These are phyloP conservation scores for Micractinium sp. DNA, from an alignment of 139 green algal species.

Conservation along the genomic window DNA sequence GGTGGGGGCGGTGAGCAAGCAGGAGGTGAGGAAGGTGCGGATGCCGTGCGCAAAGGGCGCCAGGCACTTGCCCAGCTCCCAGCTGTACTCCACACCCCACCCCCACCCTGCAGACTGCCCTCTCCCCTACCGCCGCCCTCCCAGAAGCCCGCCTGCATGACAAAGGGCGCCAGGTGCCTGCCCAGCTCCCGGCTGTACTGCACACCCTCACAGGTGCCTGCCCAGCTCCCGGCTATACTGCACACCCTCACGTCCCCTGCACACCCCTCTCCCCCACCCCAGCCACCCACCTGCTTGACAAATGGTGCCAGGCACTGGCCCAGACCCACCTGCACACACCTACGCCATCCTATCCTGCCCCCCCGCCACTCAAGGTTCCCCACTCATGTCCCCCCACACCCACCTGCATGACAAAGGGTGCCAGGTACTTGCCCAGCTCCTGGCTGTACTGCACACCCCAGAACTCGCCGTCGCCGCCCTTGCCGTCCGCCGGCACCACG, in stretches of 20 bases:
- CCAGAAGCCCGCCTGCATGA: conserved; percentile 42
- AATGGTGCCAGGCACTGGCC: too few relatives aligned
- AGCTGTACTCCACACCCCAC: background rate
- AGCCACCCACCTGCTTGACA: background rate
- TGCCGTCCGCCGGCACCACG: conserved; percentile 14
- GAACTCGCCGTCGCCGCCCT: conserved; percentile 36
- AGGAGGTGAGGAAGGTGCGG: too few relatives aligned
- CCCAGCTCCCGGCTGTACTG: conserved; percentile 7
- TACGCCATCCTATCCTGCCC: too few relatives aligned
- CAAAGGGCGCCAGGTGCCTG: conserved; percentile 36
- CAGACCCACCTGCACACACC: too few relatives aligned
- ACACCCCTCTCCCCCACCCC: background rate
- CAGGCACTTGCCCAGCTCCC: conserved; percentile 14
- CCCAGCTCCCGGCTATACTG: conserved; percentile 6
- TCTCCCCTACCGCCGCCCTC: too few relatives aligned
- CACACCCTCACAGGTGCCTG: conserved; percentile 36
- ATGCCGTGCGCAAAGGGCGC: conserved; percentile 38
- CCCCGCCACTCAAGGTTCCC: too few relatives aligned
- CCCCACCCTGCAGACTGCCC: too few relatives aligned
- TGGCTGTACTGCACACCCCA: conserved; percentile 30
- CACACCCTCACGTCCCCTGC: too few relatives aligned
- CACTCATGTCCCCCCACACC: too few relatives aligned
- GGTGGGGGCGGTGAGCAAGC: background rate
- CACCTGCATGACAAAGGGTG: conserved; percentile 49
- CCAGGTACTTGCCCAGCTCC: conserved; percentile 35